phyloP scores from a whole-genome alignment of 495 filamentous ascomycete species.

The Extremus antarcticus region DNA sequence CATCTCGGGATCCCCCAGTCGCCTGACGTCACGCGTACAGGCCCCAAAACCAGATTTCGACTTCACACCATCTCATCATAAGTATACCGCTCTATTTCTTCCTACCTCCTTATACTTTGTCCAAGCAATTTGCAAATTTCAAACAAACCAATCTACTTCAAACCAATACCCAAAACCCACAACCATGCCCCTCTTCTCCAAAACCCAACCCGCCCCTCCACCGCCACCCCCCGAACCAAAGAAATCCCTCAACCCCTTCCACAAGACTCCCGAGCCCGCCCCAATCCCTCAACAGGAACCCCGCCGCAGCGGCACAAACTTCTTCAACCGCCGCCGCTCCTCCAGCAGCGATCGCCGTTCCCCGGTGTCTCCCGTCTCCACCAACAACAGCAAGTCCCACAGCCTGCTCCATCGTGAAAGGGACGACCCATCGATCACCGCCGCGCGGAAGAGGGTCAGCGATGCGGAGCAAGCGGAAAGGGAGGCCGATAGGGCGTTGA shows the following conservation, averaged over 20 bases:
- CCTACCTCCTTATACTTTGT: neutral
- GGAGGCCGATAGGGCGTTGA: neutral
- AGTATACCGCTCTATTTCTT: neutral
- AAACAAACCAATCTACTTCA: neutral
- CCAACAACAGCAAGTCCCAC: neutral
- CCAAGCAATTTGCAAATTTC: neutral
- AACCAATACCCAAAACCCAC: neutral
- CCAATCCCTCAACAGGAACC: neutral
- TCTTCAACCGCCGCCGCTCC: neutral
- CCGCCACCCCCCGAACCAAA: neutral
- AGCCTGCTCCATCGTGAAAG: neutral
- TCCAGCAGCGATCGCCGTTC: too few relatives aligned
- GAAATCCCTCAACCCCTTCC: neutral
- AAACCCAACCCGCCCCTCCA: neutral
- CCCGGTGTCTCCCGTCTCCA: neutral
- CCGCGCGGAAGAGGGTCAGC: neutral
- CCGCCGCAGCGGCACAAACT: neutral
- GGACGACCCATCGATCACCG: neutral
- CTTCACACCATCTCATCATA: neutral
- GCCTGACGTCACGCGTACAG: neutral
- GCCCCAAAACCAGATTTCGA: neutral
- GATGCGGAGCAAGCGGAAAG: neutral
- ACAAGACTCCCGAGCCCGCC: neutral
- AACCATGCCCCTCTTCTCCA: neutral
- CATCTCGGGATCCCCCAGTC: neutral